These are phyloP conservation scores for Pseudoneurospora amorphoporcata DNA, from an alignment of 495 filamentous ascomycete genomes.

Conservation along the genomic window DNA sequence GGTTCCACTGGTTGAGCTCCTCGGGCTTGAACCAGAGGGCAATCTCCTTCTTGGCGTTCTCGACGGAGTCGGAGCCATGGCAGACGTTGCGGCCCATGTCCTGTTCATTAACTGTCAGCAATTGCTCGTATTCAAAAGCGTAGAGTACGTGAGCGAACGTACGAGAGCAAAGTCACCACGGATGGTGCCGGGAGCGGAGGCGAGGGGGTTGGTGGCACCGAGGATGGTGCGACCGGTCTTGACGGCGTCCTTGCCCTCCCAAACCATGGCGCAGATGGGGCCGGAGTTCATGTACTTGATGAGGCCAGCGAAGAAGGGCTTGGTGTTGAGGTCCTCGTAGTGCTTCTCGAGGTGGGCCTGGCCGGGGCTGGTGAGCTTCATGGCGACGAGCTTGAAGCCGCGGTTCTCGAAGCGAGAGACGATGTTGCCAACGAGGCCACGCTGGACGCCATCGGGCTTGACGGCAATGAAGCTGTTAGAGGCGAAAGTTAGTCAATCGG, in stretches of 20 bases:
- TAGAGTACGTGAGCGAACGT: conserved; percentile 11
- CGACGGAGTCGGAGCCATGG: conserved; percentile 97
- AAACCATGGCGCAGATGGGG: conserved; percentile 97
- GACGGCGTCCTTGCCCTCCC: conserved; percentile 94
- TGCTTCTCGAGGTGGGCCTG: conserved; percentile 95
- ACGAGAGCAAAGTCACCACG: conserved; percentile 57
- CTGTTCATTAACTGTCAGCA: conserved; percentile 5
- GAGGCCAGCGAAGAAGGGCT: conserved; percentile 94
- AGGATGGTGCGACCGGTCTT: conserved; percentile 95
- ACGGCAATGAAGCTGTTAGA: conserved; percentile 85
- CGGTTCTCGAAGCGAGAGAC: conserved; percentile 93
- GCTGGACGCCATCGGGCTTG: conserved; percentile 99
- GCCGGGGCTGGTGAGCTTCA: conserved; percentile 83
- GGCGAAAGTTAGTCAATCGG: conserved; percentile 35
- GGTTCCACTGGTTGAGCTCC: conserved; percentile 74
- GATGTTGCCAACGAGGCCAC: conserved; percentile 93
- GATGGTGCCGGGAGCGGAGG: conserved; percentile 91
- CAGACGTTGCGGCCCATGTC: conserved; percentile 97
- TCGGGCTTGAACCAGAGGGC: conserved; percentile 87
- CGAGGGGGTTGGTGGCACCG: conserved; percentile 95
- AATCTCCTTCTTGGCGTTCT: conserved; percentile 99
- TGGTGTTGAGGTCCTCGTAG: conserved; percentile 83
- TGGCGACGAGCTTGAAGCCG: conserved; percentile 94
- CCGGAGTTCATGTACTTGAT: conserved; percentile 93
- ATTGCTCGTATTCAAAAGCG: background rate